These are phyloP conservation scores for Serendipita sp. DNA, from an alignment of 768 basidiomycete species.

Conservation along the genomic window DNA sequence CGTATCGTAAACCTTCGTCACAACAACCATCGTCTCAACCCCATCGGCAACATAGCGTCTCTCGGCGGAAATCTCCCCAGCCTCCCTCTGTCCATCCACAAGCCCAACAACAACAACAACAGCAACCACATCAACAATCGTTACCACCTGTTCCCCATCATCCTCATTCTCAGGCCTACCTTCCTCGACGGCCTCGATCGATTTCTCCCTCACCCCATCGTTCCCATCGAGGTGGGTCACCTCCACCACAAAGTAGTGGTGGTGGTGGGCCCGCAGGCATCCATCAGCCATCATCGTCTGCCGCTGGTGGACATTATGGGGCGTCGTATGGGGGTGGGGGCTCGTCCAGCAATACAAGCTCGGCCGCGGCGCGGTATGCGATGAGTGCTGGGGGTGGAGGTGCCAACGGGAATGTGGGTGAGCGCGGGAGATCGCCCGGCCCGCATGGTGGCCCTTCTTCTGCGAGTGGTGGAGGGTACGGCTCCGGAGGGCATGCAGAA, in stretches of 20 bases:
- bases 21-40: neutral
- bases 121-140: too few relatives aligned
- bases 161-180: neutral
- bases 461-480: neutral
- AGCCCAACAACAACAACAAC: neutral
- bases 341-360: neutral
- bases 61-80: neutral
- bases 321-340: neutral
- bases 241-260: neutral
- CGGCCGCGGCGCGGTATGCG: neutral
- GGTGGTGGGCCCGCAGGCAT: neutral
- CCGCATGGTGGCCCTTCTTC: neutral
- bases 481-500: neutral
- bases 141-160: neutral
- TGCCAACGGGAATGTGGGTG: neutral
- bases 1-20: neutral
- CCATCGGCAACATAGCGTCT: neutral
- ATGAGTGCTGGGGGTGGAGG: neutral
- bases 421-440: neutral
- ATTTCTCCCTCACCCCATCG: constrained; percentile 4
- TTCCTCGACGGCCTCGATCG: neutral
- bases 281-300: neutral
- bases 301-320: constrained; percentile 1
- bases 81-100: neutral
- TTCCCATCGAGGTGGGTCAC: neutral